Conservation (phyloP, 768 basidiomycete genomes). For the Trametes cinnabarina region DNA sequence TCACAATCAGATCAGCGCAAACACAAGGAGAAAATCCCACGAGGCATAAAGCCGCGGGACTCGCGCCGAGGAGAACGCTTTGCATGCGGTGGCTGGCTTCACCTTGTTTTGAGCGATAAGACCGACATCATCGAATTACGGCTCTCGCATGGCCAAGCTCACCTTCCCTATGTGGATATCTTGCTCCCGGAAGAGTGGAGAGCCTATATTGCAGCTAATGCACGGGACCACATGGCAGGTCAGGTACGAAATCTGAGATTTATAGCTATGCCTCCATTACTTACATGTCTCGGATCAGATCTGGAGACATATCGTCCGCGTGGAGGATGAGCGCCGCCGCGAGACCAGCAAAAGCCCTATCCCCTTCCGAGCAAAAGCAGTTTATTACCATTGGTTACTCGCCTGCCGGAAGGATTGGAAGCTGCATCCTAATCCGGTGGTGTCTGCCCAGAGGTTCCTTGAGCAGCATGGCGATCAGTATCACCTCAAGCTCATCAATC, state of each 20-base stretch:
- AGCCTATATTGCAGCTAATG: slow-evolving; percentile 6
- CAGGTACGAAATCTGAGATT: not conserved
- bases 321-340: not conserved
- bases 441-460: slow-evolving; percentile 5
- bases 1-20: not conserved
- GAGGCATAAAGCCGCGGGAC: not conserved
- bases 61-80: not conserved
- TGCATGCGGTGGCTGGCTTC: not conserved
- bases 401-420: slow-evolving; percentile 4
- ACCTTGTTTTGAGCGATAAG: not conserved
- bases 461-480: not conserved
- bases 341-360: not conserved
- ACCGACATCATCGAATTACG: not conserved
- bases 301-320: slow-evolving; percentile 11
- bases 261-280: not conserved
- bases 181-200: slow-evolving; percentile 15
- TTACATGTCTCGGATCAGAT: not conserved
- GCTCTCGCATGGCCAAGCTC: not conserved
- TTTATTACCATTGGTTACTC: slow-evolving; percentile 10
- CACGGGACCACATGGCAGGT: not conserved
- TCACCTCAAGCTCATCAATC: not conserved
- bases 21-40: not conserved
- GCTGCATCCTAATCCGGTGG: slow-evolving; percentile 1
- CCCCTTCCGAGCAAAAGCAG: slow-evolving; percentile 1
- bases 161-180: slow-evolving; percentile 6